phyloP scores from a whole-genome alignment of 208 protist genomes.

The Crithidia brevicula region DNA sequence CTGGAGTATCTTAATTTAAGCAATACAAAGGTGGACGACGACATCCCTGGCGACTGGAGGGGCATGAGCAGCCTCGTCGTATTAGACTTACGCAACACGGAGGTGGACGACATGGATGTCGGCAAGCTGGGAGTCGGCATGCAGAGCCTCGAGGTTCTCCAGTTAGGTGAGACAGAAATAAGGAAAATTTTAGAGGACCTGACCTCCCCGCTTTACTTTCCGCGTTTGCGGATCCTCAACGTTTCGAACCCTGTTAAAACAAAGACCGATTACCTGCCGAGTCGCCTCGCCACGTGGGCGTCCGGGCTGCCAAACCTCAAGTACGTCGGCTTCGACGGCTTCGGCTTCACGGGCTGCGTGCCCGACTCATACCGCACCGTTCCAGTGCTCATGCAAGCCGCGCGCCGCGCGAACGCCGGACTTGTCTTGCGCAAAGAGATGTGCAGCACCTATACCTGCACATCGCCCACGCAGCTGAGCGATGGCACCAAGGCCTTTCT shows the following conservation, averaged over 20 bases:
- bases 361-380: constrained; percentile 1
- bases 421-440: background rate
- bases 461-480: background rate
- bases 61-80: constrained; percentile 11
- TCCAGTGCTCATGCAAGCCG: constrained; percentile 3
- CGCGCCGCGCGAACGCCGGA: constrained; percentile 1
- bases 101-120: constrained; percentile 7
- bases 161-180: background rate
- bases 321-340: constrained; percentile 5
- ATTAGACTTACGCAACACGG: constrained; percentile 6
- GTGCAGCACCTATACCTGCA: background rate
- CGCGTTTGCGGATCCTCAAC: background rate
- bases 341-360: constrained; percentile 2
- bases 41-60: constrained; percentile 13
- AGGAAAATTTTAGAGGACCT: background rate
- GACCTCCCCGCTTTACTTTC: background rate
- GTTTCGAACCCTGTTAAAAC: constrained; percentile 8
- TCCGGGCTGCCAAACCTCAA: background rate
- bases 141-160: constrained; percentile 4
- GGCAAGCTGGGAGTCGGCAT: background rate
- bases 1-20: constrained; percentile 19
- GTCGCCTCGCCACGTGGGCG: background rate
- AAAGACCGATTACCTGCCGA: background rate
- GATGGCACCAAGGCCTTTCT: constrained; percentile 1
- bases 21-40: constrained; percentile 4